A percentile compares a stretch with the other conserved stretches of the same genome.
These are phyloP conservation scores for Desmodesmus armatus DNA, from an alignment of 139 green algal genomes.

Conservation along the genomic window DNA sequence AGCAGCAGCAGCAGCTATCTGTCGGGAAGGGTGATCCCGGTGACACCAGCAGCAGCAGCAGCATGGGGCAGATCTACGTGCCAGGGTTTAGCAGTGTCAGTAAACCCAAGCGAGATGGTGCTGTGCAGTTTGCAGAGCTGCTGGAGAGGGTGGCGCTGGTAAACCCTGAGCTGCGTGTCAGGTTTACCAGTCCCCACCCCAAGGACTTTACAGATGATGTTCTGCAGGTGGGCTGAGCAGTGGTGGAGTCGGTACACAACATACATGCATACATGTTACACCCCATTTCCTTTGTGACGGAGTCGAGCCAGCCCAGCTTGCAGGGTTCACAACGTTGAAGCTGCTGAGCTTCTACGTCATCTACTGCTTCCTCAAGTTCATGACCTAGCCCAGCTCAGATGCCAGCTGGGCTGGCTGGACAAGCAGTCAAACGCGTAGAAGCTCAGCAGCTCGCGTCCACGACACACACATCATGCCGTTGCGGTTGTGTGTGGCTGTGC, in stretches of 20 bases:
- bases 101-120: slow-evolving; percentile 71
- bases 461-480: too few species aligned
- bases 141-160: slow-evolving; percentile 75
- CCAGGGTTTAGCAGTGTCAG: slow-evolving; percentile 86
- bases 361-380: too few species aligned
- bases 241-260: not conserved
- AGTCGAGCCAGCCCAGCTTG: not conserved
- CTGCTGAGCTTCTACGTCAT: not conserved
- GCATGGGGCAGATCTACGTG: slow-evolving; percentile 50
- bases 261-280: not conserved
- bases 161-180: slow-evolving; percentile 89
- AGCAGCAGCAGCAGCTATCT: slow-evolving; percentile 16
- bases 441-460: too few species aligned
- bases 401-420: too few species aligned
- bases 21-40: not conserved
- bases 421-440: too few species aligned
- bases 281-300: not conserved
- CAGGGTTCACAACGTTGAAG: not conserved
- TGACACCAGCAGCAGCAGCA: not conserved
- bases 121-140: slow-evolving; percentile 83
- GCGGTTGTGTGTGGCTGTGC: too few species aligned
- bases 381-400: too few species aligned
- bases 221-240: slow-evolving; percentile 57
- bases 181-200: slow-evolving; percentile 93
- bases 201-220: slow-evolving; percentile 89